These are phyloP conservation scores for Auxenochlorella pyrenoidosa DNA, from an alignment of 139 green algal genomes.

Conservation along the genomic window DNA sequence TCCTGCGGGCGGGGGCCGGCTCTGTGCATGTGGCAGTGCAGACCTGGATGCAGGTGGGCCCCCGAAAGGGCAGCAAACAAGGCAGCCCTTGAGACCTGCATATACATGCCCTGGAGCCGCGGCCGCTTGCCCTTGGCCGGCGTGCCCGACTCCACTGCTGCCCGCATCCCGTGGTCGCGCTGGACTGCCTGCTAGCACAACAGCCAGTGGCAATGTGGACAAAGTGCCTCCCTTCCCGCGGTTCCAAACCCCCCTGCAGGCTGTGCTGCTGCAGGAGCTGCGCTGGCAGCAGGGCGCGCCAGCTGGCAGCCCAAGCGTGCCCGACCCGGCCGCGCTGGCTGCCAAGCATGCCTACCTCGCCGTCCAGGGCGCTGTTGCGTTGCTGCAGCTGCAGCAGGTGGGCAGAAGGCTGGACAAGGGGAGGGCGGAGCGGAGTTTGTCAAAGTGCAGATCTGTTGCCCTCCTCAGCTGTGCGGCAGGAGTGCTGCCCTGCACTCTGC, in stretches of 20 bases:
- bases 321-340: slow-evolving; percentile 50
- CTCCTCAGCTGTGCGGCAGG: neutral
- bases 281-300: slow-evolving; percentile 37
- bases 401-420: neutral
- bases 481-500: neutral
- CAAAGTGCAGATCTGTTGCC: neutral
- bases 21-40: slow-evolving; percentile 50
- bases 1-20: slow-evolving; percentile 40
- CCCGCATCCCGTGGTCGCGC: neutral
- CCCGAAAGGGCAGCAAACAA: neutral
- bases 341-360: slow-evolving; percentile 63
- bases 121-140: neutral
- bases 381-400: slow-evolving; percentile 69
- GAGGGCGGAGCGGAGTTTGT: too few relatives aligned
- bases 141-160: too few relatives aligned
- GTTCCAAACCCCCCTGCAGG: slow-evolving; percentile 29
- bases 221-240: neutral
- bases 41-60: slow-evolving; percentile 60
- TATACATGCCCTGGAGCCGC: neutral
- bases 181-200: neutral
- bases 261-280: slow-evolving; percentile 46
- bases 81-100: too few relatives aligned
- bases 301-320: neutral
- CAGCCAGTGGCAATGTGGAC: neutral
- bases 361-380: slow-evolving; percentile 68